phyloP scores from a whole-genome alignment of 495 filamentous ascomycete genomes.

The Hyaloscypha bicolor region DNA sequence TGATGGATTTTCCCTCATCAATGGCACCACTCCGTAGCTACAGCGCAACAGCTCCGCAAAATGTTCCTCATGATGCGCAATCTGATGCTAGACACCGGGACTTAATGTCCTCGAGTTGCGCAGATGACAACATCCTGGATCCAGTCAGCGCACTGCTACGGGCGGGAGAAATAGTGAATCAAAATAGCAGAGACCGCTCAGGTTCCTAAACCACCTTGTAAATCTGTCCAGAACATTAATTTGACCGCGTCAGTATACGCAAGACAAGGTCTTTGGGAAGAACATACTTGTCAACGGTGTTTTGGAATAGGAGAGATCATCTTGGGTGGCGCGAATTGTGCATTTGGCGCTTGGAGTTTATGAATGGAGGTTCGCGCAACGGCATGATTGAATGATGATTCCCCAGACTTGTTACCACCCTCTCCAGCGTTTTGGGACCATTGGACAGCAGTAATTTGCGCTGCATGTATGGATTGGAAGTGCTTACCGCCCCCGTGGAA shows the following conservation, averaged over 20 bases:
- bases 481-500: background rate
- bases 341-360: conserved; percentile 9
- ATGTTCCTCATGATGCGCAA: background rate
- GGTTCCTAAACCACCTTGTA: conserved; percentile 5
- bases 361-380: background rate
- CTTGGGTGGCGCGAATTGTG: background rate
- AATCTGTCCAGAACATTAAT: background rate
- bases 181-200: conserved; percentile 26
- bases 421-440: background rate
- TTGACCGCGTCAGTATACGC: background rate
- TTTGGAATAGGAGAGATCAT: background rate
- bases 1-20: conserved; percentile 25
- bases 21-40: conserved; percentile 26
- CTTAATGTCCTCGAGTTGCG: conserved; percentile 6
- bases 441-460: background rate
- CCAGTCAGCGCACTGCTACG: conserved; percentile 52
- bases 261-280: background rate
- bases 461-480: background rate
- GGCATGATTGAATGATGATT: conserved; percentile 8
- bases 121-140: conserved; percentile 25
- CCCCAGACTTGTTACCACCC: background rate
- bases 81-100: conserved; percentile 20
- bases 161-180: conserved; percentile 56
- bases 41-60: conserved; percentile 2
- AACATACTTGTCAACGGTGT: background rate